Percentiles rank a stretch among this genome's conserved stretches.
Conservation (phyloP, 1,139 yeast species). For the Blastobotrys persicus region DNA sequence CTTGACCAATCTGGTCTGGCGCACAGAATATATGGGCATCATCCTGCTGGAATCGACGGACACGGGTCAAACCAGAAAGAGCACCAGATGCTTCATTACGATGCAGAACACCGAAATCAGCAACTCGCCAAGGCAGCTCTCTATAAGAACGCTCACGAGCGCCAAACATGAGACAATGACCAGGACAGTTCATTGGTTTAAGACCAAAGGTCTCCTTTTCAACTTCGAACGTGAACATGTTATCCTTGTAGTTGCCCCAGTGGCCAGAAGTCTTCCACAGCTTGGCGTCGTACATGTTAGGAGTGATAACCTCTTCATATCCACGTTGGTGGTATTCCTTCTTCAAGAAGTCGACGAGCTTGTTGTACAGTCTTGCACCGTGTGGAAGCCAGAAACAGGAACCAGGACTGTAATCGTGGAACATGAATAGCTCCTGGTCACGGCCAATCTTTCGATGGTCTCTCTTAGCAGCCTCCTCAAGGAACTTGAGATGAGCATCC, state of each 20-base stretch:
- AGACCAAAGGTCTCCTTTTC: slow-evolving; percentile 83
- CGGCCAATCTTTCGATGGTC: slow-evolving; percentile 96
- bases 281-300: slow-evolving; percentile 93
- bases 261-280: slow-evolving; percentile 98
- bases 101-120: slow-evolving; percentile 94
- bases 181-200: slow-evolving; percentile 99
- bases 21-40: slow-evolving; percentile 98
- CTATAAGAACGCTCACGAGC: slow-evolving; percentile 87
- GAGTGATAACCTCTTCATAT: slow-evolving; percentile 95
- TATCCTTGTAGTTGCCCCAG: slow-evolving; percentile 95
- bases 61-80: slow-evolving; percentile 85
- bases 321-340: slow-evolving; percentile 86
- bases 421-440: slow-evolving; percentile 93
- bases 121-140: slow-evolving; percentile 94
- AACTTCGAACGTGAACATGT: slow-evolving; percentile 94
- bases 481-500: slow-evolving; percentile 92
- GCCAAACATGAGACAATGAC: slow-evolving; percentile 88
- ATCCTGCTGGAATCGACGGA: slow-evolving; percentile 97
- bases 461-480: slow-evolving; percentile 95
- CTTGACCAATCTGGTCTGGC: slow-evolving; percentile 78
- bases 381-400: slow-evolving; percentile 95
- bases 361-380: slow-evolving; percentile 93
- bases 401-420: slow-evolving; percentile 98
- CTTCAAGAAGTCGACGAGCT: slow-evolving; percentile 73
- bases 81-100: slow-evolving; percentile 96